Percentiles rank a stretch among this genome's conserved stretches.
Conservation (phyloP, 768 basidiomycete genomes). For the Suillus hirtellus region DNA sequence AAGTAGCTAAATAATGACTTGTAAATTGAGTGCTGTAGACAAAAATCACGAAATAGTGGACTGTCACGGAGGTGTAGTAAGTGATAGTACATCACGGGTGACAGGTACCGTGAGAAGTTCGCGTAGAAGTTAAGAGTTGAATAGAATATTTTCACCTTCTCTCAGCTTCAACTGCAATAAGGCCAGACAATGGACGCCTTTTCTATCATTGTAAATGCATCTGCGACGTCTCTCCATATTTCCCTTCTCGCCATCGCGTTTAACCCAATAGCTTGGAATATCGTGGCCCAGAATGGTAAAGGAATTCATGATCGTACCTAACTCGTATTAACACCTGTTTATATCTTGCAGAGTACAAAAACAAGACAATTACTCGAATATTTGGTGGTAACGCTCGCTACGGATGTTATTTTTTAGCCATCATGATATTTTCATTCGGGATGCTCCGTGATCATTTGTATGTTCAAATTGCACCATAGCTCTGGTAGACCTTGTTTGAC, state of each 20-base stretch:
- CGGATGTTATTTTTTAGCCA: slow-evolving; percentile 87
- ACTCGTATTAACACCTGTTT: not conserved
- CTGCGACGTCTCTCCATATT: slow-evolving; percentile 63
- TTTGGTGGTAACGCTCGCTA: slow-evolving; percentile 71
- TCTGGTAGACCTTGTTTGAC: slow-evolving; percentile 5
- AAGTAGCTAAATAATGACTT: too few relatives aligned
- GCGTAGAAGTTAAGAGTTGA: not conserved
- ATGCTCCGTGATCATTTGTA: slow-evolving; percentile 85
- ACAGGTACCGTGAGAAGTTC: not conserved
- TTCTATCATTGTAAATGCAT: slow-evolving; percentile 51
- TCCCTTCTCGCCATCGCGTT: slow-evolving; percentile 75
- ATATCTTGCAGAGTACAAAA: slow-evolving; percentile 59
- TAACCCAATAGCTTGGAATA: slow-evolving; percentile 96
- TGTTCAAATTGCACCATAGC: slow-evolving; percentile 30
- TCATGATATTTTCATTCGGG: slow-evolving; percentile 83
- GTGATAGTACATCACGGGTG: too few relatives aligned
- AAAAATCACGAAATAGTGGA: too few relatives aligned
- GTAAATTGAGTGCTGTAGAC: too few relatives aligned
- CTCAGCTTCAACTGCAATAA: not conserved
- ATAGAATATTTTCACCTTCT: slow-evolving; percentile 3
- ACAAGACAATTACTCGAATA: slow-evolving; percentile 84
- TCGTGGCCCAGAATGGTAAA: slow-evolving; percentile 88
- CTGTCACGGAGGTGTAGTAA: too few relatives aligned
- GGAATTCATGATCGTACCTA: slow-evolving; percentile 12
- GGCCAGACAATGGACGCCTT: slow-evolving; percentile 29